Conservation (phyloP, 441 rosid genomes). For the Omphalea diandra region DNA sequence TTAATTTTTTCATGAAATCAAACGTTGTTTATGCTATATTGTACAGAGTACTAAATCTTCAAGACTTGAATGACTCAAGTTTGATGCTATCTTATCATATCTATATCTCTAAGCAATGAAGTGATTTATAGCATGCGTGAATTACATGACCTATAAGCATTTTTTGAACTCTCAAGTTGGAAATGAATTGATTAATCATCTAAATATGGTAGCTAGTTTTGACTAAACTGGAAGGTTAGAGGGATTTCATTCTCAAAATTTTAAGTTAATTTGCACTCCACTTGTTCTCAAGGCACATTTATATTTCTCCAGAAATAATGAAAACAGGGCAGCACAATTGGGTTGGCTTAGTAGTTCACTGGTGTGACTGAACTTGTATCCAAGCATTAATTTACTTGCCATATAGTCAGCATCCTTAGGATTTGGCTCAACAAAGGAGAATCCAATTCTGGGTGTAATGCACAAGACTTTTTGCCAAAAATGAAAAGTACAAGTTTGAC, state of each 20-base stretch:
- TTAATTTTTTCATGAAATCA: background rate
- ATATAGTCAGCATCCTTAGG: background rate
- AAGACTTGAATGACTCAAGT: background rate
- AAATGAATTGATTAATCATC: background rate
- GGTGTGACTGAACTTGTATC: background rate
- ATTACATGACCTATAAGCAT: background rate
- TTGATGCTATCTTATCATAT: background rate
- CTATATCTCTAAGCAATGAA: background rate
- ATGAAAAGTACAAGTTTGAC: constrained; percentile 5
- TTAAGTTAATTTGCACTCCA: background rate
- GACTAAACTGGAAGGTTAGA: background rate
- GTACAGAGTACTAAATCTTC: constrained; percentile 1
- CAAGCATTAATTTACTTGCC: background rate
- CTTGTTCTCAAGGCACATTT: background rate
- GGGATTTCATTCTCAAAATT: background rate
- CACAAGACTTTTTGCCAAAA: background rate
- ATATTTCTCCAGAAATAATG: background rate
- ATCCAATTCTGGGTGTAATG: constrained; percentile 3
- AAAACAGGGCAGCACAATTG: background rate
- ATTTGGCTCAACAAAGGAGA: background rate
- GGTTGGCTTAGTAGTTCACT: background rate
- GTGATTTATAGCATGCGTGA: background rate
- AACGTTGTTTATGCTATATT: background rate
- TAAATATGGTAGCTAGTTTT: constrained; percentile 7
- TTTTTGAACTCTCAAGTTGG: background rate